Conservation (phyloP, 2,329 filamentous ascomycete species). For the Exophiala viscosa region DNA sequence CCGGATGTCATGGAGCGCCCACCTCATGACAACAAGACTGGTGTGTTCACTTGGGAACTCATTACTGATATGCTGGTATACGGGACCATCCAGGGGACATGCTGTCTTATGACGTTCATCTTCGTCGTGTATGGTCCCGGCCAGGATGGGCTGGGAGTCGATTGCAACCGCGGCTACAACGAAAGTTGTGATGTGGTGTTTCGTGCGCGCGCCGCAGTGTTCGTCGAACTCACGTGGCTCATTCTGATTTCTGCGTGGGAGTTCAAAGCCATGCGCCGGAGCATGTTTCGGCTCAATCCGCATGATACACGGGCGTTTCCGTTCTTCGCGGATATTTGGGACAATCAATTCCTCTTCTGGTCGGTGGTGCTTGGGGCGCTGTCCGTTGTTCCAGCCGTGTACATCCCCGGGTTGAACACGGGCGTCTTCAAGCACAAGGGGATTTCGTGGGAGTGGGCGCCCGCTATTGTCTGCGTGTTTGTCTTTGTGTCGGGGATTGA, state of each 20-base stretch:
- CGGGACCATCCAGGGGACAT: conserved; percentile 50
- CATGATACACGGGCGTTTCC: conserved; percentile 50
- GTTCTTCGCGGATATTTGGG: conserved; percentile 63
- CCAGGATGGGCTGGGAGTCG: conserved; percentile 49
- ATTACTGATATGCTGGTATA: conserved; percentile 54
- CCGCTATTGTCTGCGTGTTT: conserved; percentile 58
- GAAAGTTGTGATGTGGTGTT: conserved; percentile 54
- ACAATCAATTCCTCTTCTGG: conserved; percentile 68
- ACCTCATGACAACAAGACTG: conserved; percentile 50
- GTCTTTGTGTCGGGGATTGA: conserved; percentile 63
- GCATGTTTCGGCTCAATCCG: conserved; percentile 63
- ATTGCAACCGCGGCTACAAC: conserved; percentile 53
- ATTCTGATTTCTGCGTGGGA: conserved; percentile 75
- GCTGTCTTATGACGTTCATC: conserved; percentile 49
- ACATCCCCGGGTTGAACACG: conserved; percentile 64
- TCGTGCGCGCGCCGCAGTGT: conserved; percentile 68
- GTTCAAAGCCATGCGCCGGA: conserved; percentile 69
- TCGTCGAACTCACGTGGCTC: conserved; percentile 70
- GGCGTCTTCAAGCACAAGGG: conserved; percentile 62
- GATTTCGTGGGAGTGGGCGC: conserved; percentile 66
- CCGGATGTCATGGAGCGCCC: conserved; percentile 54
- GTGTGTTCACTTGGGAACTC: conserved; percentile 52
- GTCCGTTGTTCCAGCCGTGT: conserved; percentile 57
- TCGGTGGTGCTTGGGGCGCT: conserved; percentile 56
- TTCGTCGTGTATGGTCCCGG: conserved; percentile 49